Percentiles rank a stretch among this genome's conserved stretches.
Conservation (phyloP, 805 yeast species). For the Metschnikowia baotianmanensis region DNA sequence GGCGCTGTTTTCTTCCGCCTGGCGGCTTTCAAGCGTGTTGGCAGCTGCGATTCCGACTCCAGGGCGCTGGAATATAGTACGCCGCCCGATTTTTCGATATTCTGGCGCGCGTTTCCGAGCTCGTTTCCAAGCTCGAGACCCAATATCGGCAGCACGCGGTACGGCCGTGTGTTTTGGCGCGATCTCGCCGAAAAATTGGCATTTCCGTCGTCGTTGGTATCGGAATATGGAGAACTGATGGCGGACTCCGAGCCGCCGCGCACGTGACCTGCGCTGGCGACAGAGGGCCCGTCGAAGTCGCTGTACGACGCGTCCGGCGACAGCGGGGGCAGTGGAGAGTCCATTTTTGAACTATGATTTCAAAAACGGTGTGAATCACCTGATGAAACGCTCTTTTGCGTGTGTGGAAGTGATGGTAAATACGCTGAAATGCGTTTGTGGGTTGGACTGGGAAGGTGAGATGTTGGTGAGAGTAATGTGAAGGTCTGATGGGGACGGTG, state of each 20-base stretch:
- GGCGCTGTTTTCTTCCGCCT: conserved; percentile 6
- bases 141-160: conserved; percentile 3
- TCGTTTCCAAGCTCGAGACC: background rate
- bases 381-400: too few relatives aligned
- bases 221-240: conserved; percentile 3
- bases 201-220: background rate
- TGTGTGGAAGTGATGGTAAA: too few relatives aligned
- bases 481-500: too few relatives aligned
- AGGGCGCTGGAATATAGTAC: conserved; percentile 20
- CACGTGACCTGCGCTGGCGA: conserved; percentile 4
- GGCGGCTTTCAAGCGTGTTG: conserved; percentile 4
- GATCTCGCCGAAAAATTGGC: too few relatives aligned
- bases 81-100: conserved; percentile 1
- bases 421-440: too few relatives aligned
- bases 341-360: background rate
- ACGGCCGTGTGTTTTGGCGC: background rate
- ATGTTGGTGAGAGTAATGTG: too few relatives aligned
- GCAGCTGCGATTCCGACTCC: conserved; percentile 17
- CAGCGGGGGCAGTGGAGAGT: conserved; percentile 4
- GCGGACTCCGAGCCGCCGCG: conserved; percentile 1
- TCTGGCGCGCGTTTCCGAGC: background rate
- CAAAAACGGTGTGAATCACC: too few relatives aligned
- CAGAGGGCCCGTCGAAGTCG: conserved; percentile 3
- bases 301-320: conserved; percentile 7
- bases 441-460: too few relatives aligned